Evolutionary conservation across 768 basidiomycete species (phyloP).

Genomic region (Rhodotorula taiwanensis): DNA sequence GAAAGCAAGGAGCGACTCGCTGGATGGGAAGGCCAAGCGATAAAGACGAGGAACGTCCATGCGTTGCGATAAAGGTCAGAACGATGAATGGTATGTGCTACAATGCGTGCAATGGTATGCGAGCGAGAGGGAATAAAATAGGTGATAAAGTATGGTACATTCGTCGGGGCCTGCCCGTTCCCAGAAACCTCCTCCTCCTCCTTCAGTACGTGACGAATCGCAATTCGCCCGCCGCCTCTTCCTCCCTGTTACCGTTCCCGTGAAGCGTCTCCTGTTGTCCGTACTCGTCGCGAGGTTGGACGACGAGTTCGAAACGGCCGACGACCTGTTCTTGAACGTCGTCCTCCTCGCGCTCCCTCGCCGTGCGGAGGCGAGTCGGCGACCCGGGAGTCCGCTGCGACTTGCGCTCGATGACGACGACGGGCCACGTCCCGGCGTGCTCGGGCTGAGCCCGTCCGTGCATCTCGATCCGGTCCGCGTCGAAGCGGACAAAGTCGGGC

Average conservation of each 20-base stretch:
- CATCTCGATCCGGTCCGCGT: constrained; percentile 31
- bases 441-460: constrained; percentile 13
- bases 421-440: constrained; percentile 9
- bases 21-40: no score
- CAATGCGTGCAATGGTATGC: no score
- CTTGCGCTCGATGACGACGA: constrained; percentile 33
- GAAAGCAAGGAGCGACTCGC: not conserved
- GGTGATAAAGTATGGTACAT: no score
- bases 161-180: no score
- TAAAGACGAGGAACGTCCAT: not conserved
- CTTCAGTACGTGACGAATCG: constrained; percentile 21
- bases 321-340: constrained; percentile 20
- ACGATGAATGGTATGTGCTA: no score
- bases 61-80: no score
- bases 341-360: not conserved
- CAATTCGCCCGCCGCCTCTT: constrained; percentile 24
- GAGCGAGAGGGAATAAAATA: no score
- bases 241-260: not conserved
- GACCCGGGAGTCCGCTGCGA: constrained; percentile 19
- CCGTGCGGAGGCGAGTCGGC: constrained; percentile 10
- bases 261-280: not conserved
- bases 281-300: not conserved
- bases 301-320: constrained; percentile 21
- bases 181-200: no score
- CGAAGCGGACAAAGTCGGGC: constrained; percentile 37